Evolutionary conservation across 139 green algal species (phyloP), one percentile per base, ranked within the genome.

Genomic region (Picochlorum sp.): DNA sequence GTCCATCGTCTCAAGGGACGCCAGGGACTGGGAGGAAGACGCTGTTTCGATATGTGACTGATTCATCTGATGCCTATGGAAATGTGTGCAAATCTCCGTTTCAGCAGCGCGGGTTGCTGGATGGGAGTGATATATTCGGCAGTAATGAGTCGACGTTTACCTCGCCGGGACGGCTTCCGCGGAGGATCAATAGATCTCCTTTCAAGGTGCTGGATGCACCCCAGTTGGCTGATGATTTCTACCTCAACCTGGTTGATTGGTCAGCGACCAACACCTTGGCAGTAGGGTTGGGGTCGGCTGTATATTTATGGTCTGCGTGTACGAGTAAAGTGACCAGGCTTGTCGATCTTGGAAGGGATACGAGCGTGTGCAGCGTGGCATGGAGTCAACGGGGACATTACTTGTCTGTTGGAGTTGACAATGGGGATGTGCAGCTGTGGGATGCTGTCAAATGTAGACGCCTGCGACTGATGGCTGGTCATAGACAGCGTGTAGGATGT

Each of bases 201-300:
- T 98, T 95, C 74, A 98, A 98, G 85, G 88, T 88, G 34, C 62
- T 92, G 65, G 85, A 94, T 71, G 89, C 89, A 0, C 89, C 89
- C 1, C 67, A 76, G 2, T 69, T 98, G 16, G 81, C 89, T 20
- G 92, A 98, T 73, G 92, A 98, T 74, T 98, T 97, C 71, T 98
- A 98, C 80, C 81, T 98, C 52, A 98, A 98, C 79, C 78, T 98
- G 45, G 92, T 98, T 61, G 92, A 98, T 75, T 98, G 92, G 92
- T 93, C 82, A 1, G 65, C 79, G 8, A 82, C 92, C 54, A 97
- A 98, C 75, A 74, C 92, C 28, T 79, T 97, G 44, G 92, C 92
- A 16, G 92, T 97, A 47, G 92, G 89, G 3, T 77, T 98, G 45
- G 90, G 86, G 38, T 78, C 84, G 10, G 95, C 82, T 74, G 90